Percentiles rank a stretch among this genome's conserved stretches.
Conservation (phyloP, 371 early-diverging fungal genomes). For the Phascolomyces articulosus region DNA sequence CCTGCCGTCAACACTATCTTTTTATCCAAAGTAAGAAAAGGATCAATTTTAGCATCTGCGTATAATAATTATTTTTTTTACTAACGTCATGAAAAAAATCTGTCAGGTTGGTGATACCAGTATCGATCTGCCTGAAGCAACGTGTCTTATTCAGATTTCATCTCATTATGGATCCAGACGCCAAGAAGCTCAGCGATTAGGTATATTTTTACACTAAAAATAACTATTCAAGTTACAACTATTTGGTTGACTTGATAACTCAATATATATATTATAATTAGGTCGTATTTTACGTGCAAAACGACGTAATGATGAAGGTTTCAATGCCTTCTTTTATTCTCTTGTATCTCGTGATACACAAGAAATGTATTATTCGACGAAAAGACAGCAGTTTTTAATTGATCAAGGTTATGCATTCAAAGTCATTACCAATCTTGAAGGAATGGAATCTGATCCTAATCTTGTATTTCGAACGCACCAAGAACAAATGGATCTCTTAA, state of each 20-base stretch:
- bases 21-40: conserved; percentile 84
- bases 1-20: conserved; percentile 96
- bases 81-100: conserved; percentile 1
- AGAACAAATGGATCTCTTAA: conserved; percentile 90
- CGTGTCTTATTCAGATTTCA: conserved; percentile 98
- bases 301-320: conserved; percentile 94
- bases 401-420: conserved; percentile 99
- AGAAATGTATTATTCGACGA: conserved; percentile 99
- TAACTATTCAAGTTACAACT: background rate
- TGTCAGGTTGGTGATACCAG: conserved; percentile 95
- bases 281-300: conserved; percentile 98
- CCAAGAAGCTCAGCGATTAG: conserved; percentile 99
- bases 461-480: conserved; percentile 77
- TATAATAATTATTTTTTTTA: background rate
- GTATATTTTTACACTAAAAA: conserved; percentile 32
- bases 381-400: conserved; percentile 98
- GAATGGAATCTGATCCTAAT: conserved; percentile 72
- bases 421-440: conserved; percentile 87
- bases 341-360: conserved; percentile 98
- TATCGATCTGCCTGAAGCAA: conserved; percentile 99
- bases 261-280: conserved; percentile 11
- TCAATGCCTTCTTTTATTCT: conserved; percentile 98
- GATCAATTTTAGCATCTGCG: background rate
- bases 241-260: background rate
- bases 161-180: conserved; percentile 99